Evolutionary conservation across 805 yeast genomes (phyloP).

Genomic region (Huiozyma sinensis): DNA sequence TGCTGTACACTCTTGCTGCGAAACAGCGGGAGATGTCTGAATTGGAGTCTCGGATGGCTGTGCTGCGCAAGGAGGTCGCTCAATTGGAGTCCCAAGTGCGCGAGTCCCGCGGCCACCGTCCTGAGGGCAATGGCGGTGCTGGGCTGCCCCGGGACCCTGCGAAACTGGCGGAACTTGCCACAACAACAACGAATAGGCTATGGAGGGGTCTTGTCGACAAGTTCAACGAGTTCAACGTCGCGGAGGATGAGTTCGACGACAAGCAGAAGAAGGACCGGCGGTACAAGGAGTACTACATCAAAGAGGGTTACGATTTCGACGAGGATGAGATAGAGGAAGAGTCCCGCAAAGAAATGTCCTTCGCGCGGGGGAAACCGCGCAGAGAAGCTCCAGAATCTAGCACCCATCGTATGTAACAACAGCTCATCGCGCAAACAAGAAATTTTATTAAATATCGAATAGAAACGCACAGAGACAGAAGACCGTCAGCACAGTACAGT

Average conservation of each 20-base stretch:
- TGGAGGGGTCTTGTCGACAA: slow-evolving; percentile 15
- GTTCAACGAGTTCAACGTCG: slow-evolving; percentile 26
- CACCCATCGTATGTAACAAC: too few relatives aligned
- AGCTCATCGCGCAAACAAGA: too few relatives aligned
- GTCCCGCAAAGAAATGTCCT: slow-evolving; percentile 9
- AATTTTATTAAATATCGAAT: too few relatives aligned
- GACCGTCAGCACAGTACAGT: too few relatives aligned
- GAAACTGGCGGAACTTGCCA: background rate
- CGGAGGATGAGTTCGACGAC: slow-evolving; percentile 24
- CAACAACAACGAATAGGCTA: slow-evolving; percentile 4
- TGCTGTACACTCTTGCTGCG: slow-evolving; percentile 34
- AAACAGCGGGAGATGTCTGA: slow-evolving; percentile 47
- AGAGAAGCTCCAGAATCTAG: too few relatives aligned
- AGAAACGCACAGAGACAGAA: too few relatives aligned
- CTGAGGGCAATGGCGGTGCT: background rate
- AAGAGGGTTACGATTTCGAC: slow-evolving; percentile 19
- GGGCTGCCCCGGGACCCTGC: background rate
- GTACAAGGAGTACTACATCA: slow-evolving; percentile 16
- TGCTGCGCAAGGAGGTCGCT: slow-evolving; percentile 27
- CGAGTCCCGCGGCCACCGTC: background rate
- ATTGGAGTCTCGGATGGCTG: slow-evolving; percentile 32
- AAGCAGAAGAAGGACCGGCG: slow-evolving; percentile 6
- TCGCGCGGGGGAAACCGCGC: background rate
- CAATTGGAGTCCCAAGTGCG: background rate
- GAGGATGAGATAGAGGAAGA: slow-evolving; percentile 19